Evolutionary conservation across 78 protist species (phyloP).

Genomic region (Dictyostelium discoideum): DNA sequence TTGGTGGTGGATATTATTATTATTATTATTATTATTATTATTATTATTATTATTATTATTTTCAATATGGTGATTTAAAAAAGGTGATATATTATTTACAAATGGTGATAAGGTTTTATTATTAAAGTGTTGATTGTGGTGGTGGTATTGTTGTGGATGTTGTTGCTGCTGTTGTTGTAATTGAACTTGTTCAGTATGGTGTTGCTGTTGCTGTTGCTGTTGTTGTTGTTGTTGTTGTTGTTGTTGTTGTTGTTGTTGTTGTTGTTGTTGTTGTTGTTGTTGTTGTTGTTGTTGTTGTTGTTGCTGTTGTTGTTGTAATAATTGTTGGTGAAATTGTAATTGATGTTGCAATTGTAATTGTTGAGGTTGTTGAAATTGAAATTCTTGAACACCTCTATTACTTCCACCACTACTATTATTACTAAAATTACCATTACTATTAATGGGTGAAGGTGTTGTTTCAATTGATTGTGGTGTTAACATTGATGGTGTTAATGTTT

Average conservation of each 20-base stretch:
- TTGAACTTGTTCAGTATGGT: background rate
- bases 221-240: constrained; percentile 5
- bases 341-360: constrained; percentile 2
- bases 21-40: background rate
- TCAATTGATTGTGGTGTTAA: background rate
- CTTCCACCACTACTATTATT: background rate
- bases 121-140: background rate
- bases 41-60: background rate
- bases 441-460: background rate
- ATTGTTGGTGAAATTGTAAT: constrained; percentile 1
- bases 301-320: background rate
- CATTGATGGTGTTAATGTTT: background rate
- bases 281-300: background rate
- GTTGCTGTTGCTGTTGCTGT: background rate
- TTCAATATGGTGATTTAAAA: background rate
- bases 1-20: background rate
- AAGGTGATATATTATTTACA: background rate
- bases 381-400: background rate
- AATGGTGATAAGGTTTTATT: background rate
- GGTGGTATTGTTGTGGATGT: background rate
- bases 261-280: background rate
- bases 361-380: background rate
- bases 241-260: background rate
- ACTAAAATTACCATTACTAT: background rate
- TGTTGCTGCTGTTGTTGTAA: constrained; percentile 1